Conservation (phyloP, 768 basidiomycete species). For the Russula foetens region DNA sequence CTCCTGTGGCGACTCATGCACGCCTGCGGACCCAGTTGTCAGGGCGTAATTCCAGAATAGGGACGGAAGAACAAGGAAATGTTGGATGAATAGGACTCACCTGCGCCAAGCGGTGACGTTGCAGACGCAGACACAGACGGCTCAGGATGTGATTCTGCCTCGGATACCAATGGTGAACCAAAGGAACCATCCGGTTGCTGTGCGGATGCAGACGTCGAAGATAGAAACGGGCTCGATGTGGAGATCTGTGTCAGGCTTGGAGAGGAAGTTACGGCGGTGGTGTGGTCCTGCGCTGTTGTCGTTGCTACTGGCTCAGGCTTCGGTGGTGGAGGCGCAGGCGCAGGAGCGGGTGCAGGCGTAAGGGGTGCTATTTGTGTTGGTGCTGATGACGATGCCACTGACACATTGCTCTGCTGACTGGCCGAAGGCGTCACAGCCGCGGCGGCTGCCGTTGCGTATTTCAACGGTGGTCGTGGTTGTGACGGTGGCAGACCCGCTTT, state of each 20-base stretch:
- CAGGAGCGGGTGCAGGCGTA: conserved; percentile 33
- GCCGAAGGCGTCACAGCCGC: conserved; percentile 38
- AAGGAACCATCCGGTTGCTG: conserved; percentile 60
- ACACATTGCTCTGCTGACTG: conserved; percentile 30
- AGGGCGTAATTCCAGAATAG: background rate
- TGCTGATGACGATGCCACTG: conserved; percentile 19
- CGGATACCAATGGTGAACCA: conserved; percentile 67
- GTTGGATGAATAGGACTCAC: background rate
- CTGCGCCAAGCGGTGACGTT: conserved; percentile 43
- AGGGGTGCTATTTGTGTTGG: conserved; percentile 33
- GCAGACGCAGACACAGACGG: conserved; percentile 40
- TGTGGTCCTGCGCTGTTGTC: conserved; percentile 29
- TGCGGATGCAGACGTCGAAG: conserved; percentile 55
- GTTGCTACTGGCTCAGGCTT: conserved; percentile 22
- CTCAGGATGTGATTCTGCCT: conserved; percentile 41
- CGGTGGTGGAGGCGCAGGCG: conserved; percentile 28
- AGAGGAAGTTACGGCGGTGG: conserved; percentile 44
- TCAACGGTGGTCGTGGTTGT: conserved; percentile 65
- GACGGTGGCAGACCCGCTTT: conserved; percentile 60
- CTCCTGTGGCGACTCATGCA: conserved; percentile 11
- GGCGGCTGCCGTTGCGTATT: conserved; percentile 90
- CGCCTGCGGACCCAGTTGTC: background rate
- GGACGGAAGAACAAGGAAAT: background rate
- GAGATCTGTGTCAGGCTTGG: conserved; percentile 85
- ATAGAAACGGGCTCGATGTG: conserved; percentile 72